phyloP scores from a whole-genome alignment of 2,329 filamentous ascomycete species.

The Calonectria crousiana region DNA sequence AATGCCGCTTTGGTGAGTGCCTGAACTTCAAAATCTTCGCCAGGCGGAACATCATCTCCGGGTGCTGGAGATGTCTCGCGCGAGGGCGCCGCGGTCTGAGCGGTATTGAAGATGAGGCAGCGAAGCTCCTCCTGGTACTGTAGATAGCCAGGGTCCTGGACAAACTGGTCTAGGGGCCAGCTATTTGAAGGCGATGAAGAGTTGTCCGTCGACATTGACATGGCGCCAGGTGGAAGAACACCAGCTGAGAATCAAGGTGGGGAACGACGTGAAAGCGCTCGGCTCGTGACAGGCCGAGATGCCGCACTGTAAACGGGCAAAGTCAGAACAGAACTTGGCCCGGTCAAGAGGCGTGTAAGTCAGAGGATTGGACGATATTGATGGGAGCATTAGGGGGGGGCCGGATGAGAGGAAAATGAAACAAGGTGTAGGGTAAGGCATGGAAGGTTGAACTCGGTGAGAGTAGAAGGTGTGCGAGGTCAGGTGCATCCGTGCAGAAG shows the following conservation, averaged over 20 bases:
- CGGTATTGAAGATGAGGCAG: slow-evolving; percentile 59
- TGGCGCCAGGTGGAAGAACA: background rate
- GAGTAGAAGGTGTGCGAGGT: slow-evolving; percentile 18
- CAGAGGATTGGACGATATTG: background rate
- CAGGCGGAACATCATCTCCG: slow-evolving; percentile 31
- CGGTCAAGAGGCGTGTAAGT: background rate
- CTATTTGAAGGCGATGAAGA: slow-evolving; percentile 45
- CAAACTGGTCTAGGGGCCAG: slow-evolving; percentile 51
- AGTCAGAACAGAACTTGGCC: background rate
- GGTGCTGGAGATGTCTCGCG: slow-evolving; percentile 52
- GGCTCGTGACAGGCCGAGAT: background rate
- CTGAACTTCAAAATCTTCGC: slow-evolving; percentile 37
- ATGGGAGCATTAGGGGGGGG: slow-evolving; percentile 4
- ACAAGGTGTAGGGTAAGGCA: slow-evolving; percentile 16
- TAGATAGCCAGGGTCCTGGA: slow-evolving; percentile 56
- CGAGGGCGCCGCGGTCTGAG: slow-evolving; percentile 57
- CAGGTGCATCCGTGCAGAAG: slow-evolving; percentile 17
- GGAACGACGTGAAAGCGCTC: background rate
- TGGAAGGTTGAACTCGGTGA: slow-evolving; percentile 10
- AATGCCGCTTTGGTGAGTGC: slow-evolving; percentile 44
- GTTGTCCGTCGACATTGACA: slow-evolving; percentile 31
- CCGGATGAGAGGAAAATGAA: background rate
- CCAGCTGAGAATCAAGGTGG: background rate
- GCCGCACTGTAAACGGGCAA: background rate
- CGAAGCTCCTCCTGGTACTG: slow-evolving; percentile 60